Conservation (phyloP, 257 asterid species). For the Capsicum chinense region DNA sequence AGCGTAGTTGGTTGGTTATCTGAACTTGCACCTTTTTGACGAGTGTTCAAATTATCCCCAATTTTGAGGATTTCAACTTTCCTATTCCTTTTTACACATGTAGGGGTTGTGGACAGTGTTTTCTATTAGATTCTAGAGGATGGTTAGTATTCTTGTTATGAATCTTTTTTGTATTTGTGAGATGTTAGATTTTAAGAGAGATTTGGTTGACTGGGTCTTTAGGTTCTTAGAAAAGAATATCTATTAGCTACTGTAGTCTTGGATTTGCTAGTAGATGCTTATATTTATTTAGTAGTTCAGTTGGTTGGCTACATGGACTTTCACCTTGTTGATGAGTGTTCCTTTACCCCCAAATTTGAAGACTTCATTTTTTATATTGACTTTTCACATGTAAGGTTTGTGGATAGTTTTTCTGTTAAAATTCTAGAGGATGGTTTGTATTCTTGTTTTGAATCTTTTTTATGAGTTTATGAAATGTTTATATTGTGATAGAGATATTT, state of each 20-base stretch:
- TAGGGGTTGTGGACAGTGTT: neutral
- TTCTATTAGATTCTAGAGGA: neutral
- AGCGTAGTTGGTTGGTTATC: neutral
- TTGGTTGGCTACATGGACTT: too few relatives aligned
- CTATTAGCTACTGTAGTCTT: neutral
- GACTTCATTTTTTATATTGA: too few relatives aligned
- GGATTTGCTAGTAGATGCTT: neutral
- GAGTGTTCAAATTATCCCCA: neutral
- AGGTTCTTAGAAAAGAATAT: neutral
- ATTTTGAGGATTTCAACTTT: neutral
- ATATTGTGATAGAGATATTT: neutral
- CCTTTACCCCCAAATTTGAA: neutral
- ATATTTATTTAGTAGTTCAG: neutral
- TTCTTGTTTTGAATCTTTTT: conserved; percentile 1
- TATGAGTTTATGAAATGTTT: neutral
- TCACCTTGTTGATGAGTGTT: too few relatives aligned
- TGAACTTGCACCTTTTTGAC: neutral
- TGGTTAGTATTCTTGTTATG: neutral
- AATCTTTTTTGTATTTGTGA: conserved; percentile 10
- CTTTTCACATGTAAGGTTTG: too few relatives aligned
- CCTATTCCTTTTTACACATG: neutral
- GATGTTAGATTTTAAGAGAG: neutral
- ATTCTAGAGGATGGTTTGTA: neutral
- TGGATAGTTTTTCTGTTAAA: neutral
- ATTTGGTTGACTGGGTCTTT: neutral